Conservation (phyloP, 345 rosid genomes). For the Lenwebbia sp. region DNA sequence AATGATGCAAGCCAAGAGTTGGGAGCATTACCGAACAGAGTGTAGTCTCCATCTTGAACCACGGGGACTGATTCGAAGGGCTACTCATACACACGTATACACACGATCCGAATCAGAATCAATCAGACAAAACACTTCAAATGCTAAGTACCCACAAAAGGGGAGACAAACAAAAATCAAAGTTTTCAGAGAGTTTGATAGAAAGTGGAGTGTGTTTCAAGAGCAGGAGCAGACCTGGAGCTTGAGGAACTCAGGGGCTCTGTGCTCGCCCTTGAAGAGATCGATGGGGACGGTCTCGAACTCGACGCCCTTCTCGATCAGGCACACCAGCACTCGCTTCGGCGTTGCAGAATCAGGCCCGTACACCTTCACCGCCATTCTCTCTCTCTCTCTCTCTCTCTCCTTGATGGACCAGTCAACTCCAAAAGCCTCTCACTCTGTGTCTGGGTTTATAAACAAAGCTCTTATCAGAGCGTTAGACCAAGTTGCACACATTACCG, state of each 20-base stretch:
- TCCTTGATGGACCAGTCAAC: background rate
- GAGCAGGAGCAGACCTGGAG: conserved; percentile 28
- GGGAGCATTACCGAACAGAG: conserved; percentile 29
- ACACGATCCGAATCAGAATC: background rate
- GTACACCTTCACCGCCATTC: conserved; percentile 65
- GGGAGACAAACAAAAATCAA: background rate
- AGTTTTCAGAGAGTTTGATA: background rate
- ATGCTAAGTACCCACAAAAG: background rate
- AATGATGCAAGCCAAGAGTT: background rate
- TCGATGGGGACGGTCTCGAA: too few species aligned
- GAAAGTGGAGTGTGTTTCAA: background rate
- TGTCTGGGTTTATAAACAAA: background rate
- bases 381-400: background rate
- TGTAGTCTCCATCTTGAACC: conserved; percentile 57
- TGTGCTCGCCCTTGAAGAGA: too few species aligned
- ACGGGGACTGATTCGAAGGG: conserved; percentile 66
- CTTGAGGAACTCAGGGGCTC: too few species aligned
- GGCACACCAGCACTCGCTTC: too few species aligned
- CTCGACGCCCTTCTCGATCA: too few species aligned
- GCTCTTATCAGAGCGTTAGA: background rate
- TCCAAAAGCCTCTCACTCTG: background rate
- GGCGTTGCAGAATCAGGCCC: conserved; percentile 43
- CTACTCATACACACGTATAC: conserved; percentile 1
- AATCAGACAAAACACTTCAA: background rate
- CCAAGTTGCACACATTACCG: background rate